These are phyloP conservation scores for Akanthomyces muscarius DNA, from an alignment of 2,329 filamentous ascomycete genomes.

Conservation along the genomic window DNA sequence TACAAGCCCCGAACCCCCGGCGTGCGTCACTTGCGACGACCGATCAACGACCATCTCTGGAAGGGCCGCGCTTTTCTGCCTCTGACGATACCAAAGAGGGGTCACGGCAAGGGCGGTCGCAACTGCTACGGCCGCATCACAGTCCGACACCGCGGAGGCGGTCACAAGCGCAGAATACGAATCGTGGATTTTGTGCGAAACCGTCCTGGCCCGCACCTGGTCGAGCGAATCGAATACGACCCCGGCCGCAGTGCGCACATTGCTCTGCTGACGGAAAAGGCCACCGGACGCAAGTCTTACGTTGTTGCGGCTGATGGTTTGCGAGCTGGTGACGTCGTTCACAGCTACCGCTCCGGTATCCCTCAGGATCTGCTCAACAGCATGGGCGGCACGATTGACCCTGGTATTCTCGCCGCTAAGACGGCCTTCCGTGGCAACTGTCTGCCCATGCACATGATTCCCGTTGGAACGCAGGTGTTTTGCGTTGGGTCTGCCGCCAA, in stretches of 20 bases:
- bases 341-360: slow-evolving; percentile 89
- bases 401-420: slow-evolving; percentile 90
- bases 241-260: slow-evolving; percentile 91
- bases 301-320: slow-evolving; percentile 95
- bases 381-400: slow-evolving; percentile 91
- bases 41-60: slow-evolving; percentile 95
- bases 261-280: slow-evolving; percentile 73
- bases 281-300: slow-evolving; percentile 75
- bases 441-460: slow-evolving; percentile 91
- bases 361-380: slow-evolving; percentile 79
- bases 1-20: slow-evolving; percentile 94
- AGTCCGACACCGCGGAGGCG: slow-evolving; percentile 87
- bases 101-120: slow-evolving; percentile 85
- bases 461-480: slow-evolving; percentile 87
- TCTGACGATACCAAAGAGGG: slow-evolving; percentile 88
- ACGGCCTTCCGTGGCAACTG: slow-evolving; percentile 95
- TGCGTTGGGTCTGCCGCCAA: slow-evolving; percentile 76
- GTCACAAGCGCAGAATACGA: slow-evolving; percentile 85
- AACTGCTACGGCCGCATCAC: slow-evolving; percentile 85
- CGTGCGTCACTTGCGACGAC: slow-evolving; percentile 83
- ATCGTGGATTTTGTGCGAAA: slow-evolving; percentile 84
- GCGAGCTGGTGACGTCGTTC: slow-evolving; percentile 82
- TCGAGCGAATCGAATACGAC: slow-evolving; percentile 95
- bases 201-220: slow-evolving; percentile 74
- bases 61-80: slow-evolving; percentile 80